These are phyloP conservation scores for Tephrocybe sp. DNA, from an alignment of 768 basidiomycete species.

Conservation along the genomic window DNA sequence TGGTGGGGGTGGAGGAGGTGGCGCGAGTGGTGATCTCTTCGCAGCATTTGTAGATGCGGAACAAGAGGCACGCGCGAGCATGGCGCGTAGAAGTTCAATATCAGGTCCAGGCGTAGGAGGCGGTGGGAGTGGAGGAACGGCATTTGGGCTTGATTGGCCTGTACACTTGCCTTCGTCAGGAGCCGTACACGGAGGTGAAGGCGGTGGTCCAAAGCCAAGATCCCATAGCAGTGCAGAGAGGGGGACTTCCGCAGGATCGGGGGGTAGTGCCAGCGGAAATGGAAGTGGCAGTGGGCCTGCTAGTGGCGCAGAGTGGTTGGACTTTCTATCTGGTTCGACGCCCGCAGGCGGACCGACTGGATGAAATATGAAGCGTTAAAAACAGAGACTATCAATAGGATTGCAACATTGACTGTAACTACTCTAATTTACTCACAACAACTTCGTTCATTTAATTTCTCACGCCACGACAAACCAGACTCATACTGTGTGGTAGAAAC, in stretches of 20 bases:
- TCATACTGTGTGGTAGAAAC: no score
- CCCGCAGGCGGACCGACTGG: not conserved
- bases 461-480: no score
- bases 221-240: constrained; percentile 6
- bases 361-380: no score
- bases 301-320: constrained; percentile 9
- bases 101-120: constrained; percentile 11
- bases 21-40: constrained; percentile 16
- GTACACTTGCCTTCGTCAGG: constrained; percentile 23
- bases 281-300: constrained; percentile 2
- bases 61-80: constrained; percentile 22
- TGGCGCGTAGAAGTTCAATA: constrained; percentile 9
- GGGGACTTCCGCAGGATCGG: constrained; percentile 1
- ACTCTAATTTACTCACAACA: no score
- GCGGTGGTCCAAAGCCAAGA: constrained; percentile 6
- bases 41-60: constrained; percentile 29
- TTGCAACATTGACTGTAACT: no score
- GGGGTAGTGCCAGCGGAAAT: constrained; percentile 1
- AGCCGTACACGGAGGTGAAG: not conserved
- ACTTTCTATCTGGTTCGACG: constrained; percentile 9
- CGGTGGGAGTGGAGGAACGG: constrained; percentile 6
- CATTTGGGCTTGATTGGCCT: constrained; percentile 35
- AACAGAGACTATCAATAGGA: no score
- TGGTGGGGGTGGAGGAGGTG: constrained; percentile 2
- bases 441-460: no score